Percentiles rank a stretch among this genome's conserved stretches.
Evolutionary conservation across 1,139 yeast genomes (phyloP).

Genomic region (Magnusiomyces sp.): DNA sequence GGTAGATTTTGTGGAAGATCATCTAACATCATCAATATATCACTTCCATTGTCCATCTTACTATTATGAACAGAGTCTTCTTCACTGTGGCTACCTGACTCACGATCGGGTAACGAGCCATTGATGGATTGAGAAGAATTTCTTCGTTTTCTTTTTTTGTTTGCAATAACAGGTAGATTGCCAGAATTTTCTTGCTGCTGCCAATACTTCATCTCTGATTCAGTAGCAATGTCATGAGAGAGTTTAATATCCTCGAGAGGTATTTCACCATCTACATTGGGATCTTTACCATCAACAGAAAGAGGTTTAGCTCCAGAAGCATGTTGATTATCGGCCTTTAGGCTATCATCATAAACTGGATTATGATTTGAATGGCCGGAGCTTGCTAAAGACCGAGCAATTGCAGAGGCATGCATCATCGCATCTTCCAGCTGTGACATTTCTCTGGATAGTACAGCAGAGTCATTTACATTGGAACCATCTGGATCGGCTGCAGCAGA

Average conservation of each 20-base stretch:
- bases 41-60: neutral
- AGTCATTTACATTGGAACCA: conserved; percentile 8
- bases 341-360: conserved; percentile 6
- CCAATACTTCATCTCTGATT: no score
- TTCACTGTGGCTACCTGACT: neutral
- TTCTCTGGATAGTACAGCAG: conserved; percentile 14
- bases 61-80: neutral
- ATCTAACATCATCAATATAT: no score
- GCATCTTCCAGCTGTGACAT: conserved; percentile 21
- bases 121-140: neutral
- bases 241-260: conserved; percentile 40
- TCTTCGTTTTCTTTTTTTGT: neutral
- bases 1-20: neutral
- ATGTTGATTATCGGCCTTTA: no score
- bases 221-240: no score
- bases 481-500: neutral
- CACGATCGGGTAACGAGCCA: no score
- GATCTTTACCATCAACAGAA: conserved; percentile 71
- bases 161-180: neutral
- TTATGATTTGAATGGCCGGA: neutral
- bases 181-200: no score
- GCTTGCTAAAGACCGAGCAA: conserved; percentile 19
- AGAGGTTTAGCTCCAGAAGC: no score
- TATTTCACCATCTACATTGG: conserved; percentile 80
- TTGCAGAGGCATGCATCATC: conserved; percentile 24